phyloP scores from a whole-genome alignment of 352 stramenopile genomes.

The Phytophthora boehmeriae region DNA sequence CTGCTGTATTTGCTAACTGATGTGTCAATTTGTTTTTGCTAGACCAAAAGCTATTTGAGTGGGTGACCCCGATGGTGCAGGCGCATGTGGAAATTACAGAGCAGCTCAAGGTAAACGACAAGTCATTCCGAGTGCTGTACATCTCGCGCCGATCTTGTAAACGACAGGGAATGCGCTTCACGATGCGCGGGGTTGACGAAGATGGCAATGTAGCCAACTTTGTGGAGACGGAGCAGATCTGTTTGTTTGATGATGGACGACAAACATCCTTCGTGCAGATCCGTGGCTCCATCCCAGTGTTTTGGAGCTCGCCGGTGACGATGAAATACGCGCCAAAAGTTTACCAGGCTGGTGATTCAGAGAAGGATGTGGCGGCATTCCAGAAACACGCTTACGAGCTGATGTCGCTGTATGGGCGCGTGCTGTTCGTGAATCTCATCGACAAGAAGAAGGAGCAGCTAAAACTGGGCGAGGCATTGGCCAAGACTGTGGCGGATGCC shows the following conservation, averaged over 20 bases:
- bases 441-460: slow-evolving; percentile 96
- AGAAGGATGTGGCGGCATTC: slow-evolving; percentile 63
- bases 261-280: slow-evolving; percentile 84
- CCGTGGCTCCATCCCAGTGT: slow-evolving; percentile 94
- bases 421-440: slow-evolving; percentile 94
- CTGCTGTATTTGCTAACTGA: slow-evolving; percentile 1
- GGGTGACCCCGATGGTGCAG: slow-evolving; percentile 82
- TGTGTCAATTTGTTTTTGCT: slow-evolving; percentile 4
- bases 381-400: slow-evolving; percentile 64
- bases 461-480: slow-evolving; percentile 90
- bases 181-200: slow-evolving; percentile 91
- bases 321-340: slow-evolving; percentile 95
- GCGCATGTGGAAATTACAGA: slow-evolving; percentile 66
- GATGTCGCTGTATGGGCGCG: slow-evolving; percentile 73
- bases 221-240: slow-evolving; percentile 96
- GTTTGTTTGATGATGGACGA: slow-evolving; percentile 62
- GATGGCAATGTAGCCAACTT: slow-evolving; percentile 94
- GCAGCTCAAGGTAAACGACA: slow-evolving; percentile 45
- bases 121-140: slow-evolving; percentile 74
- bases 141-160: slow-evolving; percentile 79
- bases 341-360: slow-evolving; percentile 43
- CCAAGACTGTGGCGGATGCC: slow-evolving; percentile 65
- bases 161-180: slow-evolving; percentile 92
- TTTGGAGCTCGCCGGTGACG: slow-evolving; percentile 90
- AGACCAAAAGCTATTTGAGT: slow-evolving; percentile 83